Base-by-base conservation (phyloP, 148 eudicot genomes). In the Camellia sinensis region DNA sequence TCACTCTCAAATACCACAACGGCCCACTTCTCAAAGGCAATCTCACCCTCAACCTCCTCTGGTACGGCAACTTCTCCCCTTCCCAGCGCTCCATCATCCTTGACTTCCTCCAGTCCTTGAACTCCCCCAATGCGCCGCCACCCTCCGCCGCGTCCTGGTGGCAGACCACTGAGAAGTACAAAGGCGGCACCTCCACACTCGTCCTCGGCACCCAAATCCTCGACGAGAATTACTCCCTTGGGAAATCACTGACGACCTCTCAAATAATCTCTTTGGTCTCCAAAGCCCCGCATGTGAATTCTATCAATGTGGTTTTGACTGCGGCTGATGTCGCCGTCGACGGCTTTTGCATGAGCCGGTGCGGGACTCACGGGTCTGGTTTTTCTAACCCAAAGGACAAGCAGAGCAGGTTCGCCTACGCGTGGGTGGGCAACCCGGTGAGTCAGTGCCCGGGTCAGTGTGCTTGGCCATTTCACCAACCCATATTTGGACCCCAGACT, bases 51-150 rank as follows among this genome's bases (percentile, higher is more conserved):
- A 87, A 87, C 64, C 85, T 89, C 74, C 68, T 89, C 40, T 89
- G 91, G 91, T 89, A 89, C 76, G 91, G 91, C 18, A 85, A 82
- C 18, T 89, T 89, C 80, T 79, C 88, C 10, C 88, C 91, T 0
- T 17, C 37, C 67, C 91, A 89, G 50, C 80, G 87, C 29, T 80
- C 91, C 46, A 79, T 84, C 3, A 85, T 89, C 44, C 48, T 85
- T 6, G 83, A 81, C 45, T 89, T 87, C 13, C 71, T 87, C 10
- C 74, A 77, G 12, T 88, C 90, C 5, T 73, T 86, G 1, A 81
- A 48, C 65, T 45, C 88, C n/a, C 67, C 73, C 43, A 7, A 9
- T 1, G 29, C 74, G 13, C 68, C 81, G 3, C 17, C n/a, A 1
- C 89, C 90, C 14, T 84, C 91, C 18, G 89, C 70, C 64, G 66